Evolutionary conservation across 75 land plant species (phyloP).

Genomic region (Pinus albicaulis): DNA sequence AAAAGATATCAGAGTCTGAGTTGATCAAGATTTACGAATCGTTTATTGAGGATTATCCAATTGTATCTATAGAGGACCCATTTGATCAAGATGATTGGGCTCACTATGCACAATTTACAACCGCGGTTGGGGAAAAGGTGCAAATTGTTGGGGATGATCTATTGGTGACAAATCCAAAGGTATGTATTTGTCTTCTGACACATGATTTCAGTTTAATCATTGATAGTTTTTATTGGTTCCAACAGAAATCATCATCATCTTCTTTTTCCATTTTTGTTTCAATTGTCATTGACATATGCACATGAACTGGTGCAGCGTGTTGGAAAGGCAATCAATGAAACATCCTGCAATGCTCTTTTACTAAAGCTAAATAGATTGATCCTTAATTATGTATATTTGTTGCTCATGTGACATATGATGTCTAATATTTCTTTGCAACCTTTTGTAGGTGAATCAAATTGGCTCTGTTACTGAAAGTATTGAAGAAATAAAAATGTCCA

Average conservation of each 20-base stretch:
- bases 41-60: slow-evolving; percentile 83
- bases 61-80: slow-evolving; percentile 96
- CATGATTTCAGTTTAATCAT: not conserved
- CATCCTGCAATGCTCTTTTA: slow-evolving; percentile 95
- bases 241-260: not conserved
- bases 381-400: not conserved
- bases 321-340: slow-evolving; percentile 81
- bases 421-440: not conserved
- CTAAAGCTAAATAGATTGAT: slow-evolving; percentile 53
- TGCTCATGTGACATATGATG: not conserved
- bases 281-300: not conserved
- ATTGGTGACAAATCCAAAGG: slow-evolving; percentile 97
- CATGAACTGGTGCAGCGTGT: slow-evolving; percentile 58
- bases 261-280: not conserved
- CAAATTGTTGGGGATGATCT: slow-evolving; percentile 99
- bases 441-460: slow-evolving; percentile 85
- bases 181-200: slow-evolving; percentile 8
- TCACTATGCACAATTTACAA: slow-evolving; percentile 78
- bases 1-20: slow-evolving; percentile 84
- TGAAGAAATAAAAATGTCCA: slow-evolving; percentile 97
- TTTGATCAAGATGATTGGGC: slow-evolving; percentile 99
- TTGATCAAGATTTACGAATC: slow-evolving; percentile 89
- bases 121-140: slow-evolving; percentile 69
- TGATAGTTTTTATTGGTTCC: not conserved
- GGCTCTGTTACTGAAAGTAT: slow-evolving; percentile 99